Conservation (phyloP, 2,329 filamentous ascomycete species). For the Fusarium pilosicola region DNA sequence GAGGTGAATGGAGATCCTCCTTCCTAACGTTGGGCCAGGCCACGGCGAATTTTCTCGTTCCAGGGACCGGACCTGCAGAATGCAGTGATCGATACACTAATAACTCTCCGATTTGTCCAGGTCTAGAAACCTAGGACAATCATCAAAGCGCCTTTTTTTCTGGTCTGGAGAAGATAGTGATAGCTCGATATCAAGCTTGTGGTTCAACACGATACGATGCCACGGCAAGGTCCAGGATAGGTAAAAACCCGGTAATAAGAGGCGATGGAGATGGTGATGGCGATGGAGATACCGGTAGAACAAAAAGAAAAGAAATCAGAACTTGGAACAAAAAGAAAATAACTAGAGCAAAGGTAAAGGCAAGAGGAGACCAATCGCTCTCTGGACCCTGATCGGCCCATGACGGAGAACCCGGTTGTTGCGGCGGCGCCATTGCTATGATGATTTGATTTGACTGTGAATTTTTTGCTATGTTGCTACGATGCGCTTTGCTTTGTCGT, state of each 20-base stretch:
- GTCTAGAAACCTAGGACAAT: slow-evolving; percentile 5
- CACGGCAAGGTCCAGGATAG: slow-evolving; percentile 1
- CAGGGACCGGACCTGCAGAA: slow-evolving; percentile 22
- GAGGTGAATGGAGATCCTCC: not conserved
- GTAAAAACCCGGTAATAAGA: not conserved
- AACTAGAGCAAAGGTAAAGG: not conserved
- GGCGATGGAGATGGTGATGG: not conserved
- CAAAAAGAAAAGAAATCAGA: not conserved
- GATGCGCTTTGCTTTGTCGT: not conserved
- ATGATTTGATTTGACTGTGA: slow-evolving; percentile 4
- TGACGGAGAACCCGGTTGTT: slow-evolving; percentile 6
- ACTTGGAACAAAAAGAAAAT: not conserved
- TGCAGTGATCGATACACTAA: slow-evolving; percentile 19
- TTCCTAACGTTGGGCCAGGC: not conserved
- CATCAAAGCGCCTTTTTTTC: not conserved
- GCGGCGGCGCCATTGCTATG: slow-evolving; percentile 2
- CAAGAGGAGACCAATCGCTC: not conserved
- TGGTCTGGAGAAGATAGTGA: not conserved
- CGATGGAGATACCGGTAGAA: not conserved
- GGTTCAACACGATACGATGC: not conserved
- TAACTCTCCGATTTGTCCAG: slow-evolving; percentile 14
- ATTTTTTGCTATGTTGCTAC: not conserved
- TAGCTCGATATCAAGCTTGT: not conserved
- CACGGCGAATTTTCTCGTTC: slow-evolving; percentile 16
- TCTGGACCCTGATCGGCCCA: slow-evolving; percentile 22